Conservation (phyloP, 2,329 filamentous ascomycete genomes). For the Aspergillus pseudoviridinutans region DNA sequence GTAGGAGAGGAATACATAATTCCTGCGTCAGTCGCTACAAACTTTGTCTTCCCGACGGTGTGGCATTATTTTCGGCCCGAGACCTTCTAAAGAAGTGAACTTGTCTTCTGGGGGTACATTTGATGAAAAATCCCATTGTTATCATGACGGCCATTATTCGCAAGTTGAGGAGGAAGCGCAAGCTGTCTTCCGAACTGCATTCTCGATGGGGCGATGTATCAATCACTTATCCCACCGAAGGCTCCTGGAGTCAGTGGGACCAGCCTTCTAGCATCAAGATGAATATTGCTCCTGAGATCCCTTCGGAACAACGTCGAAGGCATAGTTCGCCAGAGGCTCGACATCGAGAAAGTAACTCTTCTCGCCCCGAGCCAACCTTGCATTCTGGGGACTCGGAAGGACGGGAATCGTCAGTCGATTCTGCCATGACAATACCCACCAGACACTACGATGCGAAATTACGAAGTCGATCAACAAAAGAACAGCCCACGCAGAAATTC, state of each 20-base stretch:
- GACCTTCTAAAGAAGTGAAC: neutral
- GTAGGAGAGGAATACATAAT: neutral
- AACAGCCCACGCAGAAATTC: neutral
- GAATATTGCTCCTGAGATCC: conserved; percentile 6
- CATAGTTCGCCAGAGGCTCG: conserved; percentile 10
- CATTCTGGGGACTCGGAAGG: neutral
- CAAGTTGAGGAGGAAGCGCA: conserved; percentile 32
- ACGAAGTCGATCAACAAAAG: conserved; percentile 17
- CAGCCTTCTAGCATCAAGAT: conserved; percentile 18
- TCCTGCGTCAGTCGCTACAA: neutral
- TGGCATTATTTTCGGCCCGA: conserved; percentile 9
- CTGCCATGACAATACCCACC: conserved; percentile 20
- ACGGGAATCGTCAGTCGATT: conserved; percentile 11
- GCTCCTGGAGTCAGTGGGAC: conserved; percentile 41
- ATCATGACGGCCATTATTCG: conserved; percentile 29
- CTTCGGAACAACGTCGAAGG: conserved; percentile 11
- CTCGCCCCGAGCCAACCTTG: neutral
- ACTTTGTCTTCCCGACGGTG: neutral
- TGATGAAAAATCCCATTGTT: conserved; percentile 23
- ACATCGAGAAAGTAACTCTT: conserved; percentile 4
- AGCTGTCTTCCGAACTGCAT: conserved; percentile 35
- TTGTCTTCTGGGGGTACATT: conserved; percentile 8
- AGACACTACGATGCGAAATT: conserved; percentile 31
- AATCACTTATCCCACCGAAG: conserved; percentile 38
- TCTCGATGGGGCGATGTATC: conserved; percentile 39